Base-by-base conservation (phyloP, 75 land plant species). In the Isoetes taiwanensis region DNA sequence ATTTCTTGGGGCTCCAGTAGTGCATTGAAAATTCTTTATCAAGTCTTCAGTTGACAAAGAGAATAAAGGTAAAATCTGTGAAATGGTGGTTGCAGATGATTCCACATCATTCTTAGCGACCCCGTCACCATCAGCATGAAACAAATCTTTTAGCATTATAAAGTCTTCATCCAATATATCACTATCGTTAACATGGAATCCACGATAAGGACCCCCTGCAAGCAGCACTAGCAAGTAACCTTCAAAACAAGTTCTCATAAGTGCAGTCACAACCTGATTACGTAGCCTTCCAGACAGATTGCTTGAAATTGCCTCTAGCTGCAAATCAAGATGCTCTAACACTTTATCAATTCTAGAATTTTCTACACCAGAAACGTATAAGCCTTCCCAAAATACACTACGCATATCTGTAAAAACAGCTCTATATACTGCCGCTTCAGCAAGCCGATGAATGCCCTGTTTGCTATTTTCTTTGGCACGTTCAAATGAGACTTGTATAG, bases 181-280 rank as follows among this genome's bases (percentile, higher is more conserved):
- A 33, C 80, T 82, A 63, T 91, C 97, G 16, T 65, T 70, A 19
- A 38, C 57, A 31, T 65, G 52, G 59, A 87, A 91, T 17, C 73
- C 70, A 31, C 97, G 84, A 20, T 72, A 72, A 16, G 97, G 95
- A 8, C 97, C 97, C 28, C 97, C 97, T 27, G 80, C 88, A 23
- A 91, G 72, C 56, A 91, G 69, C 43, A 91, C 97, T 60, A 88
- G 43, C 50, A 87, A 71, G 38, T 83, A 81, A 10, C 84, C 80
- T 58, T 91, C 97, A 68, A 81, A 76, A 21, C 95, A 81, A 43
- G 85, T 85, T 59, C 65, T 78, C 97, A 87, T 83, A 24, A 91
- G 59, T 16, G 84, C 89, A n/a, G 77, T 75, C 34, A 88, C 63
- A 24, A 84, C 53, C 31, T 80, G 73, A 52, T 80, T 81, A 3